A percentile compares a stretch with the other conserved stretches of the same genome.
Conservation (phyloP, 345 rosid species). For the Euphorbia tirucalli region DNA sequence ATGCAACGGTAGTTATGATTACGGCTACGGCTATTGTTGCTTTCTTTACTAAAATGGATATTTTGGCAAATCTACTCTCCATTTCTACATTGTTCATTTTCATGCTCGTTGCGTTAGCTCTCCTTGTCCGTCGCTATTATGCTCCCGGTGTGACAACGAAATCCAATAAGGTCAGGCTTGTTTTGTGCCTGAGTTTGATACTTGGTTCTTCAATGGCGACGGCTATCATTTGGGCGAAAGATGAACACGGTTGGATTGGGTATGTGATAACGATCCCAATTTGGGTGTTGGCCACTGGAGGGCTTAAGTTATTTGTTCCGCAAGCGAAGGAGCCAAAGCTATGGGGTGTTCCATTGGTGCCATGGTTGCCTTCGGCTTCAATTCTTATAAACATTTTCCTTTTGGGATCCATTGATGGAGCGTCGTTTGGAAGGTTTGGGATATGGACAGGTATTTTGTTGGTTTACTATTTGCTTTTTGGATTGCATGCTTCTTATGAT, state of each 20-base stretch:
- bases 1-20: constrained; percentile 69
- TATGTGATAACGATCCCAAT: constrained; percentile 13
- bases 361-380: constrained; percentile 28
- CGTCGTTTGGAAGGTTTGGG: constrained; percentile 20
- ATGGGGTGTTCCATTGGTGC: constrained; percentile 28
- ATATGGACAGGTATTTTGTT: constrained; percentile 22
- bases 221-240: not conserved
- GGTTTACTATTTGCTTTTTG: constrained; percentile 20
- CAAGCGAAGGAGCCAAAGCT: constrained; percentile 19
- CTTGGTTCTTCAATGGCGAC: constrained; percentile 18
- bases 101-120: constrained; percentile 21
- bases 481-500: constrained; percentile 28
- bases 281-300: constrained; percentile 19
- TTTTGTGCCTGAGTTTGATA: constrained; percentile 1
- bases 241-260: constrained; percentile 19
- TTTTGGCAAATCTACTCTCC: constrained; percentile 62
- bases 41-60: constrained; percentile 62
- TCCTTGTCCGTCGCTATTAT: constrained; percentile 24
- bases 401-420: constrained; percentile 21
- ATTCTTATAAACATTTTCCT: constrained; percentile 21
- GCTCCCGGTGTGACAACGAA: constrained; percentile 10
- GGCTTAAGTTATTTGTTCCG: constrained; percentile 12
- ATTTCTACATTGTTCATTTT: constrained; percentile 43
- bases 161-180: not conserved
- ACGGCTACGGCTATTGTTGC: constrained; percentile 53